These are phyloP conservation scores for Cephalotrichum gorgonifer DNA, from an alignment of 2,329 filamentous ascomycete genomes.

Conservation along the genomic window DNA sequence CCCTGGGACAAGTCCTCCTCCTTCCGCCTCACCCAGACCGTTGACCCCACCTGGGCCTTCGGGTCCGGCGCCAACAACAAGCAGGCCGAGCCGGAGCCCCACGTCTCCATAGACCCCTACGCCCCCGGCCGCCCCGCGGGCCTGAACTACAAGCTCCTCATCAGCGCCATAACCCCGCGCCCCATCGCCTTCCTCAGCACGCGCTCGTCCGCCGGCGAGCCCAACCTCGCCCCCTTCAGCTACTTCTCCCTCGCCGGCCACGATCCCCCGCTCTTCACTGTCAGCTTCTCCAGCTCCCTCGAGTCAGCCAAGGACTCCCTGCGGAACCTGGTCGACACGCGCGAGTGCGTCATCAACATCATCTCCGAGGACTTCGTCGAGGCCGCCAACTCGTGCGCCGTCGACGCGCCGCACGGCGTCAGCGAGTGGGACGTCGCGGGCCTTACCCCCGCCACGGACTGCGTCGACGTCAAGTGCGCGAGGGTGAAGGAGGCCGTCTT, in stretches of 20 bases:
- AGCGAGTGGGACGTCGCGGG: slow-evolving; percentile 76
- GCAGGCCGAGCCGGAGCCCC: slow-evolving; percentile 21
- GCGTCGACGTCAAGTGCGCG: slow-evolving; percentile 55
- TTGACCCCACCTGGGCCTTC: slow-evolving; percentile 53
- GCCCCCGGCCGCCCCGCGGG: slow-evolving; percentile 53
- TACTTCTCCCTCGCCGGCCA: slow-evolving; percentile 79
- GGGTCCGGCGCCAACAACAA: slow-evolving; percentile 55
- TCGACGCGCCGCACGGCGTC: slow-evolving; percentile 67
- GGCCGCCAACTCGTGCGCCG: slow-evolving; percentile 71
- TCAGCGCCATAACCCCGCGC: slow-evolving; percentile 71
- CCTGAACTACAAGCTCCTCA: slow-evolving; percentile 88
- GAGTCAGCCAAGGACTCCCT: slow-evolving; percentile 66
- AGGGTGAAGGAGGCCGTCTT: slow-evolving; percentile 78
- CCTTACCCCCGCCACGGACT: slow-evolving; percentile 57
- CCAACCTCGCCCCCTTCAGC: slow-evolving; percentile 77
- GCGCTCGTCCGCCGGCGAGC: slow-evolving; percentile 45
- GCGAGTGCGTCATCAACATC: slow-evolving; percentile 79
- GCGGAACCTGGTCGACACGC: slow-evolving; percentile 58
- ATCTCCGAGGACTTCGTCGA: slow-evolving; percentile 78
- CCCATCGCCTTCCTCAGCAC: slow-evolving; percentile 62
- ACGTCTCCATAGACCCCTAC: slow-evolving; percentile 76
- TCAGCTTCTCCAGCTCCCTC: slow-evolving; percentile 36
- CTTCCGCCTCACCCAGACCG: slow-evolving; percentile 52
- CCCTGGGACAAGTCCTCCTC: slow-evolving; percentile 39
- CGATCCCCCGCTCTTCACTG: slow-evolving; percentile 75